Percentiles rank a stretch among this genome's conserved stretches.
These are phyloP conservation scores for Anthoceros angustus DNA, from an alignment of 225 moss, liverwort and hornwort species.

Conservation along the genomic window DNA sequence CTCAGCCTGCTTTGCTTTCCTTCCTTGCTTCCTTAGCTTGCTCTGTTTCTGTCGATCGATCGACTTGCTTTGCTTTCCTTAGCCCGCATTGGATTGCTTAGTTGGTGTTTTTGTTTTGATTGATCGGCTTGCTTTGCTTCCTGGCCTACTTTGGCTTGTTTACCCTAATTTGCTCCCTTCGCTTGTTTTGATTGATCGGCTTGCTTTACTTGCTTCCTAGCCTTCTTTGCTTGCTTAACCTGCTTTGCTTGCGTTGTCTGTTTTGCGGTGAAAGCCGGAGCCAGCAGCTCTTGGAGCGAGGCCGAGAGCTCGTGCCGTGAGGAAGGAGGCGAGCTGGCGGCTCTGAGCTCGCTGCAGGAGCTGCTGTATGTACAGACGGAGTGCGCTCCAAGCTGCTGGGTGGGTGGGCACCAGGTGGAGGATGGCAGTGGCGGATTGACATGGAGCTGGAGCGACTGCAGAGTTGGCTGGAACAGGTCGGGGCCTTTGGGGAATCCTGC, in stretches of 20 bases:
- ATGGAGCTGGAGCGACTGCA: conserved; percentile 24
- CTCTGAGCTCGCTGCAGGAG: conserved; percentile 43
- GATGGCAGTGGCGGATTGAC: conserved; percentile 7
- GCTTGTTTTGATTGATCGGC: no score
- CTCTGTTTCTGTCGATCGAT: no score
- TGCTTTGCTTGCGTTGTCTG: conserved; percentile 15
- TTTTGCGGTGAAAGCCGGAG: conserved; percentile 38
- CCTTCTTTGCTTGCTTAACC: neutral
- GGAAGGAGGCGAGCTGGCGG: conserved; percentile 55
- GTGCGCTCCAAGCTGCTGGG: conserved; percentile 65
- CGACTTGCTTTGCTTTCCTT: neutral
- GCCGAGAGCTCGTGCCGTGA: conserved; percentile 41
- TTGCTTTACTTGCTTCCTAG: no score
- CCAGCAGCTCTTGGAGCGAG: conserved; percentile 40
- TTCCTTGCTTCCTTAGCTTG: no score
- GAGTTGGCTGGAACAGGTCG: conserved; percentile 24
- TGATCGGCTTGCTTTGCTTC: neutral
- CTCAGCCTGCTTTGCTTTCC: neutral
- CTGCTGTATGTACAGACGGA: conserved; percentile 35
- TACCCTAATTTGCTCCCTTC: neutral
- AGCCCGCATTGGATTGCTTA: neutral
- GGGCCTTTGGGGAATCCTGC: conserved; percentile 13
- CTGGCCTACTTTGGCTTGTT: neutral
- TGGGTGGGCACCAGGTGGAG: conserved; percentile 53
- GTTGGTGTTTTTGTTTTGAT: no score